These are phyloP conservation scores for Petunia secreta DNA, from an alignment of 257 asterid genomes.

Conservation along the genomic window DNA sequence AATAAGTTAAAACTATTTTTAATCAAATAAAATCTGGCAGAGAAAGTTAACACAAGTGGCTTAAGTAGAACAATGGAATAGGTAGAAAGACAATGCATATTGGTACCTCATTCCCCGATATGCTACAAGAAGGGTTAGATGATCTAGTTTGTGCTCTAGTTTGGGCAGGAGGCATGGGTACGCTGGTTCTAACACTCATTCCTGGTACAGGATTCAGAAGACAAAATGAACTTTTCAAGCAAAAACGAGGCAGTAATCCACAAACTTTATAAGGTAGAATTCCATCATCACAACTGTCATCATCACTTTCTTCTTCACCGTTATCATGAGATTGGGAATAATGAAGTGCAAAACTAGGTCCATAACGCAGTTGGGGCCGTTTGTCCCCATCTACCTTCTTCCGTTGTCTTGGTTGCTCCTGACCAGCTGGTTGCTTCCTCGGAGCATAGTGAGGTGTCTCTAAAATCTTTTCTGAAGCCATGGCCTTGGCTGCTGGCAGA, in stretches of 20 bases:
- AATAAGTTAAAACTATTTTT: constrained; percentile 20
- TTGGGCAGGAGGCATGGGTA: constrained; percentile 45
- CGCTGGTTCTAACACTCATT: constrained; percentile 63
- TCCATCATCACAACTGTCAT: constrained; percentile 46
- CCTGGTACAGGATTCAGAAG: constrained; percentile 65
- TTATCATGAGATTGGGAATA: constrained; percentile 45
- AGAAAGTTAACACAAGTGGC: constrained; percentile 14
- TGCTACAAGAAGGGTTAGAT: constrained; percentile 45
- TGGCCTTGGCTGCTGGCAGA: constrained; percentile 91
- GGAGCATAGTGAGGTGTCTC: constrained; percentile 65
- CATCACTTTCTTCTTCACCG: constrained; percentile 61
- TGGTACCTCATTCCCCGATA: constrained; percentile 60
- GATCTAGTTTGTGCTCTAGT: constrained; percentile 49
- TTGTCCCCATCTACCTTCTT: constrained; percentile 43
- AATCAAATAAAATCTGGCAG: not conserved
- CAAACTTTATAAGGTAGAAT: constrained; percentile 50
- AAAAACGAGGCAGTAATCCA: constrained; percentile 81
- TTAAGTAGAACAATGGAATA: not conserved
- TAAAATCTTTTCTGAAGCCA: constrained; percentile 71
- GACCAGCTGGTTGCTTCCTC: constrained; percentile 48
- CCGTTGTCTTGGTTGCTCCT: constrained; percentile 41
- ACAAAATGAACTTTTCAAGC: constrained; percentile 54
- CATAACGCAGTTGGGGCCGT: constrained; percentile 72
- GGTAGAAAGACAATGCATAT: not conserved
- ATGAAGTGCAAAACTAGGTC: constrained; percentile 66